phyloP scores from a whole-genome alignment of 306 rosid genomes.

The Castanea sativa region DNA sequence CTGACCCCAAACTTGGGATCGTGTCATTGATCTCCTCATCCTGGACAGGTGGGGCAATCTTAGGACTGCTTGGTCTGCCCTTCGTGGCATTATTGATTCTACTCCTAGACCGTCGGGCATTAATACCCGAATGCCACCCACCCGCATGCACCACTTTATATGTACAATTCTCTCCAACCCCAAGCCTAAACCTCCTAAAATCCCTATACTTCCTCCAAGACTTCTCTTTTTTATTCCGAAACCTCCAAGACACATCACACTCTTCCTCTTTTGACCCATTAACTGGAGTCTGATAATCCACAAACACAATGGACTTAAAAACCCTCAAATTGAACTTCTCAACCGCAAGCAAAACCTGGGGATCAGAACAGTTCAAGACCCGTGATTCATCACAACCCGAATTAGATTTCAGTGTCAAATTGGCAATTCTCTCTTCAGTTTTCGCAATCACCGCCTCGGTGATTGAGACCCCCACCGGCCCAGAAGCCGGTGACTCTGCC shows the following conservation, averaged over 20 bases:
- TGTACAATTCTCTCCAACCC: conserved; percentile 51
- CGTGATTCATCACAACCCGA: conserved; percentile 32
- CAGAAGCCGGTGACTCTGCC: conserved; percentile 28
- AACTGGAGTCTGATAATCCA: conserved; percentile 72
- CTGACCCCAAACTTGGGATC: conserved; percentile 76
- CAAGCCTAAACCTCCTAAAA: conserved; percentile 68
- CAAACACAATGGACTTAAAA: conserved; percentile 71
- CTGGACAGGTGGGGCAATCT: conserved; percentile 10
- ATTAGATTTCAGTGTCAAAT: conserved; percentile 22
- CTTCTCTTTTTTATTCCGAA: conserved; percentile 84
- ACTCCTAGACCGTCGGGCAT: conserved; percentile 58
- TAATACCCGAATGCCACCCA: conserved; percentile 83
- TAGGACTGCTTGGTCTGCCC: conserved; percentile 10
- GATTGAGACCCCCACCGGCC: conserved; percentile 34
- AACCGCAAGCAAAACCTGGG: conserved; percentile 56
- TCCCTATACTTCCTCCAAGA: conserved; percentile 98
- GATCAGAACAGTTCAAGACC: conserved; percentile 76
- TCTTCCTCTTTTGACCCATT: conserved; percentile 70
- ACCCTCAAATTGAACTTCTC: conserved; percentile 70
- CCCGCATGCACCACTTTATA: conserved; percentile 76
- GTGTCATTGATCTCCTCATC: conserved; percentile 96
- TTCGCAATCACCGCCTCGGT: conserved; percentile 59
- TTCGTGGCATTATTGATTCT: conserved; percentile 14
- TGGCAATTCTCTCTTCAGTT: conserved; percentile 41
- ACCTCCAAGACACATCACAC: conserved; percentile 88